These are phyloP conservation scores for Dianthus caryophyllus DNA, from an alignment of 148 eudicot genomes.

Conservation along the genomic window DNA sequence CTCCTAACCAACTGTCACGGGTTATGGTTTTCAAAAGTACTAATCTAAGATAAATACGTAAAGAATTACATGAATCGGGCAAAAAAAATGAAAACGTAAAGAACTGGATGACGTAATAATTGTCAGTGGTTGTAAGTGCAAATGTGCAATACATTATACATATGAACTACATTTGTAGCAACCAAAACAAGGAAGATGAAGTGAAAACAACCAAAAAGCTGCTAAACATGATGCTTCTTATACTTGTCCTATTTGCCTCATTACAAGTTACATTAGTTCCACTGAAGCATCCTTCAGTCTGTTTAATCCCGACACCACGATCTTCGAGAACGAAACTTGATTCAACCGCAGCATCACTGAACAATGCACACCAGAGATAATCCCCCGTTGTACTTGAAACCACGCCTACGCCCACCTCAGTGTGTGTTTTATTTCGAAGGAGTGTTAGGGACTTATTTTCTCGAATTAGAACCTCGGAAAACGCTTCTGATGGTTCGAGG, in stretches of 20 bases:
- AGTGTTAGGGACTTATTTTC: slow-evolving; percentile 39
- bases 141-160: too few species aligned
- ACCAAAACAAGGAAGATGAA: slow-evolving; percentile 8
- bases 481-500: slow-evolving; percentile 53
- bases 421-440: slow-evolving; percentile 44
- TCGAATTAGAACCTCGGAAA: slow-evolving; percentile 37
- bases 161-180: neutral
- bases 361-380: slow-evolving; percentile 62
- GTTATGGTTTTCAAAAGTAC: too few species aligned
- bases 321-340: slow-evolving; percentile 62
- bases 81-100: too few species aligned
- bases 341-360: slow-evolving; percentile 42
- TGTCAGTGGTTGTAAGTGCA: neutral
- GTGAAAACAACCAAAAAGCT: slow-evolving; percentile 1
- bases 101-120: neutral
- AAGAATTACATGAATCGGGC: too few species aligned
- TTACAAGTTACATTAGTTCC: slow-evolving; percentile 54
- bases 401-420: slow-evolving; percentile 74
- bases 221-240: neutral
- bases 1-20: too few species aligned
- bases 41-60: too few species aligned
- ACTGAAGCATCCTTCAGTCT: slow-evolving; percentile 70
- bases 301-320: slow-evolving; percentile 63
- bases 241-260: slow-evolving; percentile 17
- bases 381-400: slow-evolving; percentile 39